Base-by-base conservation (phyloP, 2,329 filamentous ascomycete genomes). In the Metarhizium brunneum region DNA sequence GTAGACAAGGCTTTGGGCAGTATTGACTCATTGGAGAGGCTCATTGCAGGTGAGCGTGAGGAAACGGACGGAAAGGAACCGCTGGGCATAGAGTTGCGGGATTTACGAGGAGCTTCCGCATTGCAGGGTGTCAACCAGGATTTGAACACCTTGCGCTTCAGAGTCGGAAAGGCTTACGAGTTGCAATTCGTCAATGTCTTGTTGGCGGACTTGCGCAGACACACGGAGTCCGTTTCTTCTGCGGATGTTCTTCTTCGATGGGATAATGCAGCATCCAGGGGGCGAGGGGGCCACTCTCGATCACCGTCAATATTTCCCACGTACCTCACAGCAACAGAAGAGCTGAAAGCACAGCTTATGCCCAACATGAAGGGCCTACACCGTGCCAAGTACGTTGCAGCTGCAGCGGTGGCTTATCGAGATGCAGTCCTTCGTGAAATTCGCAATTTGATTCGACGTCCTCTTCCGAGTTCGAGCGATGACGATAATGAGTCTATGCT, bases 401-500 rank as follows among this genome's bases (percentile, higher is more conserved):
- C 86, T 40, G 94, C 94, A 20, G 88, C 91, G n/a, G 81, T 86
- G 43, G 84, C 86, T 0, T 97, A 94, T 69, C 84, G 92, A 60
- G 91, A 95, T 45, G 81, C 88, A 0, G 84, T 95, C 13, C 74
- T 95, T 59, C 85, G 88, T 52, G 94, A 99, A 69, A 86, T 97
- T 68, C 88, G 92, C 63, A 85, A 83, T 38, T 76, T 97, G 51
- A 92, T 99, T 52, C 83, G 91, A 54, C 83, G 85, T 56, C 88
- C 92, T 29, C 77, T 99, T 43, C 94, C 94, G 0, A 96, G 91
- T 65, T 95, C 92, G 11, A 94, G 84, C 63, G 94, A 99, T 58
- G 92, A 97, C 62, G 94, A 99, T 66, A 89, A 87, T 58, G 90
- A 94, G 67, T 95, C 91, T 0, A 87, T 92, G 74, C 85, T 92